Conservation (phyloP, 75 land plant species). For the Selaginella moellendorffii region DNA sequence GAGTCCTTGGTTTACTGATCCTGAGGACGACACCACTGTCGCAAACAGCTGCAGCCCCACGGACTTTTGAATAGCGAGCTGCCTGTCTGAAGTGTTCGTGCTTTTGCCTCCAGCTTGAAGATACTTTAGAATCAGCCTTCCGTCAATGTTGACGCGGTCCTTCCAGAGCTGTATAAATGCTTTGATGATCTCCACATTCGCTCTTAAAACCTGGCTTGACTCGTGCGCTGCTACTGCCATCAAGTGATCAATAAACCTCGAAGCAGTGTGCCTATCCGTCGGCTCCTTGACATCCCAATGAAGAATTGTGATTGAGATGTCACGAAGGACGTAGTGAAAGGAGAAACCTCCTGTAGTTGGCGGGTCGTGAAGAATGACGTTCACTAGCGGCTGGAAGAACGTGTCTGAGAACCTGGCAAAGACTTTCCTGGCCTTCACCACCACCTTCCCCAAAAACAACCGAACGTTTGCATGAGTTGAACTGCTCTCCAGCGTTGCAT, state of each 20-base stretch:
- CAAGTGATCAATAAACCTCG: slow-evolving; percentile 27
- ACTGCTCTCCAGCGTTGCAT: slow-evolving; percentile 28
- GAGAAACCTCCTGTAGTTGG: slow-evolving; percentile 26
- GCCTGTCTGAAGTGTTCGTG: slow-evolving; percentile 17
- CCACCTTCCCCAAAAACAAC: slow-evolving; percentile 33
- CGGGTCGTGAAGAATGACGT: slow-evolving; percentile 27
- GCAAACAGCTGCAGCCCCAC: slow-evolving; percentile 33
- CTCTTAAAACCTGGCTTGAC: slow-evolving; percentile 33
- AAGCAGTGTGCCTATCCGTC: slow-evolving; percentile 21
- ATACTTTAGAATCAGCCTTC: slow-evolving; percentile 8
- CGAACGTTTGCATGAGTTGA: slow-evolving; percentile 33
- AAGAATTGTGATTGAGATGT: slow-evolving; percentile 27
- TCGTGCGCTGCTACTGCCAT: slow-evolving; percentile 23
- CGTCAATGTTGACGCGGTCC: slow-evolving; percentile 24
- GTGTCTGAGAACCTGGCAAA: slow-evolving; percentile 23
- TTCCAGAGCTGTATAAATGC: slow-evolving; percentile 30
- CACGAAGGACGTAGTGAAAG: slow-evolving; percentile 38
- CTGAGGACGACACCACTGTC: slow-evolving; percentile 21
- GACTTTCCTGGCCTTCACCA: slow-evolving; percentile 30
- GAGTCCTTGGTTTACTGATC: slow-evolving; percentile 13
- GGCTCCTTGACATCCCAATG: slow-evolving; percentile 24
- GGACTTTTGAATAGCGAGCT: slow-evolving; percentile 13
- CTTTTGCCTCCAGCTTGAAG: slow-evolving; percentile 22
- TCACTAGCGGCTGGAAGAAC: slow-evolving; percentile 24
- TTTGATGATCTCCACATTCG: slow-evolving; percentile 31